Percentiles rank a stretch among this genome's conserved stretches.
These are phyloP conservation scores for Russula earlei DNA, from an alignment of 768 basidiomycete genomes.

Conservation along the genomic window DNA sequence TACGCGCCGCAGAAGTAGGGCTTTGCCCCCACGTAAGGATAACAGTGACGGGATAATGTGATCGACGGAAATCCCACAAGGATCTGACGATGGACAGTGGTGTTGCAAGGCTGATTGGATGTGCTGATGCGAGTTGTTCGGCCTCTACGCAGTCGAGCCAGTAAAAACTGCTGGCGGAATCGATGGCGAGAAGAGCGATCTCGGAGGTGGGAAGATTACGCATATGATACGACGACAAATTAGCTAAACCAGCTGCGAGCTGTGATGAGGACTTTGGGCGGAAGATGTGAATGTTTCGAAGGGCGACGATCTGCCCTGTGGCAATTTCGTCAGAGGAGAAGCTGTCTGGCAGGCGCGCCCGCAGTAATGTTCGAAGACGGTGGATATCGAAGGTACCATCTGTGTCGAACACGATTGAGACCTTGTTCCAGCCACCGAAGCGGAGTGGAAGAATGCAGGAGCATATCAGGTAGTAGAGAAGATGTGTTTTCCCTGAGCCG, in stretches of 20 bases:
- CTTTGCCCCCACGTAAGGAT: conserved; percentile 57
- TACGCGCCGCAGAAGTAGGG: conserved; percentile 19
- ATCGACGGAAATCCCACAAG: conserved; percentile 39
- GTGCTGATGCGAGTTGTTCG: conserved; percentile 39
- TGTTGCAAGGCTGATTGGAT: conserved; percentile 13
- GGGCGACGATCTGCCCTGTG: conserved; percentile 27
- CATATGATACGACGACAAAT: conserved; percentile 47
- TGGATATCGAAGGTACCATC: conserved; percentile 54
- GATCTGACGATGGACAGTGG: conserved; percentile 26
- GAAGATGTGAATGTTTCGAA: conserved; percentile 60
- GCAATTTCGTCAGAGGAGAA: conserved; percentile 13
- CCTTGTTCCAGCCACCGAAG: conserved; percentile 50
- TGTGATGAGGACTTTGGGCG: conserved; percentile 56
- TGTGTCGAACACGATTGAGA: conserved; percentile 60
- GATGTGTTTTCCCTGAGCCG: conserved; percentile 66
- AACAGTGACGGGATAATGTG: conserved; percentile 42
- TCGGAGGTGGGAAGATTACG: conserved; percentile 40
- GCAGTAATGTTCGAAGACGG: conserved; percentile 46
- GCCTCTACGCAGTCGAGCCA: conserved; percentile 64
- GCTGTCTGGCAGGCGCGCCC: conserved; percentile 34
- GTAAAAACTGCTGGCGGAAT: conserved; percentile 68
- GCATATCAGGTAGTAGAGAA: conserved; percentile 58
- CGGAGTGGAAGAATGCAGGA: conserved; percentile 46
- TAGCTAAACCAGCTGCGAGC: conserved; percentile 55
- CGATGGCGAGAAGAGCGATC: conserved; percentile 60